Conservation (phyloP, 768 basidiomycete species). For the Hortiboletus flavorubellus region DNA sequence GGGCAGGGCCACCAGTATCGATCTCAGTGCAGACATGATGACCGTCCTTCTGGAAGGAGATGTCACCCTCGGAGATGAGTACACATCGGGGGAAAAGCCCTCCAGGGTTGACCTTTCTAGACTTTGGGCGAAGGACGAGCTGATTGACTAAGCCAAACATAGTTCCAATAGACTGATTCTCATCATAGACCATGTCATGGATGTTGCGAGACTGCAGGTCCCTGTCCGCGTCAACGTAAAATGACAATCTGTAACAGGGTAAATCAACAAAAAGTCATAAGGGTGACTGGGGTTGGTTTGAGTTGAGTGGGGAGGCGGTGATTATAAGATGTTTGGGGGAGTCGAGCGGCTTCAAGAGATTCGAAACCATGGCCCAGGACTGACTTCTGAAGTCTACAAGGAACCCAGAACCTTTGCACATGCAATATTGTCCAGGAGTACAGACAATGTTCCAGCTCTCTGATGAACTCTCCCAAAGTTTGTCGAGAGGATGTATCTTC, state of each 20-base stretch:
- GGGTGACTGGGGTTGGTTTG: neutral
- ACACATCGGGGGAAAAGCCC: slow-evolving; percentile 24
- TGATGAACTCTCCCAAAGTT: slow-evolving; percentile 22
- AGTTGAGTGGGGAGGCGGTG: neutral
- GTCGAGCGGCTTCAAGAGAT: slow-evolving; percentile 25
- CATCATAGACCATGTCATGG: slow-evolving; percentile 40
- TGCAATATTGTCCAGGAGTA: slow-evolving; percentile 4
- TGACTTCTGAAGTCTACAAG: slow-evolving; percentile 29
- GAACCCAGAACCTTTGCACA: neutral
- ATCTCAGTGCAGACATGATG: slow-evolving; percentile 20
- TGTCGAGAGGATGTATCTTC: slow-evolving; percentile 27
- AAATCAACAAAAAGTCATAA: slow-evolving; percentile 29
- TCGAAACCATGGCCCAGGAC: slow-evolving; percentile 27
- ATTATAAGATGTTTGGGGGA: slow-evolving; percentile 21
- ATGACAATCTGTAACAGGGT: slow-evolving; percentile 41
- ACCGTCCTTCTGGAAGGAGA: slow-evolving; percentile 9
- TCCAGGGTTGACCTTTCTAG: neutral
- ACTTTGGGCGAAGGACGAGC: slow-evolving; percentile 37
- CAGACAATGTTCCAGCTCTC: slow-evolving; percentile 27
- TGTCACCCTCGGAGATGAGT: slow-evolving; percentile 38
- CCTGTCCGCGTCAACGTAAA: slow-evolving; percentile 33
- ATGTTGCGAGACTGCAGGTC: slow-evolving; percentile 41
- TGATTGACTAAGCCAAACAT: slow-evolving; percentile 42
- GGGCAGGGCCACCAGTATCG: neutral
- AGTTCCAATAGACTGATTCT: slow-evolving; percentile 39